These are phyloP conservation scores for Ustulina deusta DNA, from an alignment of 2,329 filamentous ascomycete species.

Conservation along the genomic window DNA sequence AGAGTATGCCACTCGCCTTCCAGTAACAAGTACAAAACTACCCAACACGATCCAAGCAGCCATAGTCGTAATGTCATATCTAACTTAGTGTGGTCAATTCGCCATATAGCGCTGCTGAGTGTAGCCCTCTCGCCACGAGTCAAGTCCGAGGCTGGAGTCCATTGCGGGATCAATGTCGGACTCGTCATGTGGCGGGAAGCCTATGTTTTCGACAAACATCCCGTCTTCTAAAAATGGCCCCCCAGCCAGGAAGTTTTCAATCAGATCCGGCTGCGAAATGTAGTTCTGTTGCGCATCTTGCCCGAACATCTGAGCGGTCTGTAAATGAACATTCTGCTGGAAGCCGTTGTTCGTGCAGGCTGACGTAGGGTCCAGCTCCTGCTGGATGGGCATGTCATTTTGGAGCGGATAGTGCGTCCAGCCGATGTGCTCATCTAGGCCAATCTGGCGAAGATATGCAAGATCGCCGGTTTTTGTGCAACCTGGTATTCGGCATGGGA, in stretches of 20 bases:
- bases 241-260: not conserved
- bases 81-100: too few species aligned
- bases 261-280: not conserved
- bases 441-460: slow-evolving; percentile 24
- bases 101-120: too few species aligned
- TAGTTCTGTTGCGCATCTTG: slow-evolving; percentile 1
- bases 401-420: not conserved
- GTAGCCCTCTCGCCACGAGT: too few species aligned
- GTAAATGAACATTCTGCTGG: not conserved
- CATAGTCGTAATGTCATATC: too few species aligned
- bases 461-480: slow-evolving; percentile 12
- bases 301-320: not conserved
- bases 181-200: not conserved
- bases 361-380: not conserved
- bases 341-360: not conserved
- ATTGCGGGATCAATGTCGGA: not conserved
- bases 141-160: not conserved
- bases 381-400: not conserved
- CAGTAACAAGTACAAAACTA: too few species aligned
- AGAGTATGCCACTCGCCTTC: too few species aligned
- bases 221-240: not conserved
- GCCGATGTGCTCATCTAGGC: slow-evolving; percentile 28
- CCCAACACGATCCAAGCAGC: too few species aligned
- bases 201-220: not conserved
- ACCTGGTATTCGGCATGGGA: slow-evolving; percentile 20